These are phyloP conservation scores for Talaromyces borbonicus DNA, from an alignment of 495 filamentous ascomycete species.

Conservation along the genomic window DNA sequence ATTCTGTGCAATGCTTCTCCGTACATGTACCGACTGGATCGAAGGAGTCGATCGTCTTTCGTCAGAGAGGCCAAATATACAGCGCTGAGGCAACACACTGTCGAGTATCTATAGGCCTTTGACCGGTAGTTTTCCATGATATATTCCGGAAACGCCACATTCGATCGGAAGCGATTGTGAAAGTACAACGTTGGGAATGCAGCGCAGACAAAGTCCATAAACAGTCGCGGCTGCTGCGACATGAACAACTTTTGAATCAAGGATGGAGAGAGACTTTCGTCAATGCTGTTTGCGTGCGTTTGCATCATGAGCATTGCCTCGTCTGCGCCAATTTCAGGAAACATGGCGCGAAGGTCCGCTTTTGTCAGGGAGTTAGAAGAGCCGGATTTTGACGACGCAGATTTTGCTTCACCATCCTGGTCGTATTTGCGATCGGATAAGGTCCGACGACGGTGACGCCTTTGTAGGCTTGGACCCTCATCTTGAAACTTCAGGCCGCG, in stretches of 20 bases:
- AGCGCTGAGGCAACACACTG: constrained; percentile 19
- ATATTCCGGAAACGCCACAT: constrained; percentile 20
- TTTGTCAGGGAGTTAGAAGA: neutral
- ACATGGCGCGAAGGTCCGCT: neutral
- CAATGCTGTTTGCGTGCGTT: constrained; percentile 5
- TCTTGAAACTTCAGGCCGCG: constrained; percentile 15
- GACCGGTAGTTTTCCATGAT: constrained; percentile 17
- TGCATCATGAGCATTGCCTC: constrained; percentile 5
- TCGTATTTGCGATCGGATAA: neutral
- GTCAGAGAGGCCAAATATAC: constrained; percentile 18
- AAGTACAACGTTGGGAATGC: constrained; percentile 19
- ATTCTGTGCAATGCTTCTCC: constrained; percentile 15
- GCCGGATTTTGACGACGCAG: neutral
- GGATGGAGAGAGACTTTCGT: constrained; percentile 18
- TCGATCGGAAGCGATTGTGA: constrained; percentile 17
- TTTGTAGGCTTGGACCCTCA: constrained; percentile 16
- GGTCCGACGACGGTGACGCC: constrained; percentile 14
- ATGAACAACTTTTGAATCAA: constrained; percentile 16
- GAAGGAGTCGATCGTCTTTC: constrained; percentile 12
- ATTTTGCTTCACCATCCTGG: neutral
- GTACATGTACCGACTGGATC: constrained; percentile 16
- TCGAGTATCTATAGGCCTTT: constrained; percentile 17
- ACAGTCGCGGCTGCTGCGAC: constrained; percentile 18
- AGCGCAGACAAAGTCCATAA: constrained; percentile 19
- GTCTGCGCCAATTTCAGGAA: constrained; percentile 1